Conservation (phyloP, 495 filamentous ascomycete genomes). For the Penicillium verhagenii region DNA sequence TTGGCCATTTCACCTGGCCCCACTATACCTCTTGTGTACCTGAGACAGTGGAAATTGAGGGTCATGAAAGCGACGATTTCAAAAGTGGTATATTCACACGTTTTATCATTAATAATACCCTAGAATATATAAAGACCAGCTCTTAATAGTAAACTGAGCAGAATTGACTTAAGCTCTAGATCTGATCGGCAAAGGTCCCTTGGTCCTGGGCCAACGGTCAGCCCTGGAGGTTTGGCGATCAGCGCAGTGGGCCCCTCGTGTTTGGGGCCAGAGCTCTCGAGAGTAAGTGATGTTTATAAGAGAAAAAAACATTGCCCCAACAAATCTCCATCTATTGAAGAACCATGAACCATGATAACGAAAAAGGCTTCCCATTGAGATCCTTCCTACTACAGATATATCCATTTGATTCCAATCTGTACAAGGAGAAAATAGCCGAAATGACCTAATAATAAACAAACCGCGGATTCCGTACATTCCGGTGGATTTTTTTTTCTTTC, state of each 20-base stretch:
- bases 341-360: too few species aligned
- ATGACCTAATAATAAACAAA: neutral
- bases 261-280: neutral
- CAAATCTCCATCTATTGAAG: too few species aligned
- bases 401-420: too few species aligned
- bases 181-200: neutral
- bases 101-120: too few species aligned
- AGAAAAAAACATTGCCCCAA: too few species aligned
- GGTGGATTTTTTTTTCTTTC: neutral
- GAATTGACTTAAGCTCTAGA: too few species aligned
- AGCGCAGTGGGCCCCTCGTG: neutral
- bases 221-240: neutral
- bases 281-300: too few species aligned
- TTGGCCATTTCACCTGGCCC: neutral
- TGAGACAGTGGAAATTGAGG: neutral
- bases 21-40: neutral
- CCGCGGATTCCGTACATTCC: neutral
- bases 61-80: neutral
- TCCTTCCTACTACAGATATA: too few species aligned
- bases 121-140: too few species aligned
- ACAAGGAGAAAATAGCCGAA: neutral
- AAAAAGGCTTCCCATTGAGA: too few species aligned
- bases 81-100: too few species aligned
- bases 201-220: neutral
- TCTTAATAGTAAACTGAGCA: too few species aligned